A percentile compares a stretch with the other conserved stretches of the same genome.
phyloP scores from a whole-genome alignment of 257 asterid species.

The Henckelia pumila region DNA sequence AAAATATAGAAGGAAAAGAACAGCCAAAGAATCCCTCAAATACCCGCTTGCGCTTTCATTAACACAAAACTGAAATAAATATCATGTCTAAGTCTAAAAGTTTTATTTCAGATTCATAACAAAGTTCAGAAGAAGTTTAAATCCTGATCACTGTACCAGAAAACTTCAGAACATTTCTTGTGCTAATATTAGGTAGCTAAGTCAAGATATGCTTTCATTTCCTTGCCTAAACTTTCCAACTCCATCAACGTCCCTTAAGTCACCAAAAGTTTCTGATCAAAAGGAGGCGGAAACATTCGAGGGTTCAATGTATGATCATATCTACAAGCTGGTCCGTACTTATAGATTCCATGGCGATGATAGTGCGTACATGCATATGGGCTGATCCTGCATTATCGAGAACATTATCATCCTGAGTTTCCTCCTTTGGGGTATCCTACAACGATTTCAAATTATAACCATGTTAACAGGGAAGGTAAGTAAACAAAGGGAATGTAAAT shows the following conservation, averaged over 20 bases:
- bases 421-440: no score
- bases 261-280: conserved; percentile 34
- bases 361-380: conserved; percentile 74
- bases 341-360: conserved; percentile 83
- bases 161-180: not conserved
- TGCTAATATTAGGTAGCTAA: not conserved
- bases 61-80: not conserved
- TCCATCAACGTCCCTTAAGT: conserved; percentile 31
- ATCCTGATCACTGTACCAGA: not conserved
- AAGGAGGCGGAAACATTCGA: conserved; percentile 31
- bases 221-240: conserved; percentile 35
- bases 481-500: no score
- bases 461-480: no score
- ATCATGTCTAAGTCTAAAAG: not conserved
- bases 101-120: not conserved
- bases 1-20: not conserved
- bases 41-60: not conserved
- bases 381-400: conserved; percentile 58
- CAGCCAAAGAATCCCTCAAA: not conserved
- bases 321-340: conserved; percentile 85
- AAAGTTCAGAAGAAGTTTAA: not conserved
- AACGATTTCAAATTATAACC: no score
- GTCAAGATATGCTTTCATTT: conserved; percentile 39
- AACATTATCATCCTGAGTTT: no score
- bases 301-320: conserved; percentile 72